These are phyloP conservation scores for Hymenoscyphus albidus DNA, from an alignment of 2,329 filamentous ascomycete species.

Conservation along the genomic window DNA sequence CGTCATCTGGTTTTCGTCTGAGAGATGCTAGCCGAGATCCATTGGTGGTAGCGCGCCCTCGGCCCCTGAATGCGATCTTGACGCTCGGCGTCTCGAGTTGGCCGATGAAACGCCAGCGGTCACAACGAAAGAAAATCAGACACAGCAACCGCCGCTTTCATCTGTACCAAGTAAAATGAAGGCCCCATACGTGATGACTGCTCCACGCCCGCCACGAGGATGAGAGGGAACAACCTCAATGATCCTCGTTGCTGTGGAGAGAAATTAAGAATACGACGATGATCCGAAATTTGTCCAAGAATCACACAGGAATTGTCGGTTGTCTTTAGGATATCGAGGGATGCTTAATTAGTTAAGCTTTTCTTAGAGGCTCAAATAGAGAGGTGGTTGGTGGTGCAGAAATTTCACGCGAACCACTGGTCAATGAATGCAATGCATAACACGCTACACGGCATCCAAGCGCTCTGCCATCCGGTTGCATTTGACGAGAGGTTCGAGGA, in stretches of 20 bases:
- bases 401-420: neutral
- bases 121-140: conserved; percentile 2
- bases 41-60: neutral
- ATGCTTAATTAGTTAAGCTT: too few species aligned
- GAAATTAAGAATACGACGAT: too few species aligned
- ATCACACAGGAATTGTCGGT: too few species aligned
- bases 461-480: conserved; percentile 7
- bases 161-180: neutral
- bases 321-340: too few species aligned
- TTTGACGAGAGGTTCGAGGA: neutral
- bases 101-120: conserved; percentile 8
- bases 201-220: too few species aligned
- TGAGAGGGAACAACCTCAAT: too few species aligned
- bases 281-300: too few species aligned
- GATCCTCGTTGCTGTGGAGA: too few species aligned
- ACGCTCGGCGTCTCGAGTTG: conserved; percentile 6
- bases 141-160: neutral
- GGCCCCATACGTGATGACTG: too few species aligned
- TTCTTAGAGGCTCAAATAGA: neutral
- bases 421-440: neutral
- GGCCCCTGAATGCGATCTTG: conserved; percentile 2
- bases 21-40: neutral
- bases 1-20: neutral
- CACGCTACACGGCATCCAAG: conserved; percentile 1
- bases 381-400: neutral